A percentile compares a stretch with the other conserved stretches of the same genome.
These are phyloP conservation scores for Leavenworthia alabamica DNA, from an alignment of 345 rosid genomes.

Conservation along the genomic window DNA sequence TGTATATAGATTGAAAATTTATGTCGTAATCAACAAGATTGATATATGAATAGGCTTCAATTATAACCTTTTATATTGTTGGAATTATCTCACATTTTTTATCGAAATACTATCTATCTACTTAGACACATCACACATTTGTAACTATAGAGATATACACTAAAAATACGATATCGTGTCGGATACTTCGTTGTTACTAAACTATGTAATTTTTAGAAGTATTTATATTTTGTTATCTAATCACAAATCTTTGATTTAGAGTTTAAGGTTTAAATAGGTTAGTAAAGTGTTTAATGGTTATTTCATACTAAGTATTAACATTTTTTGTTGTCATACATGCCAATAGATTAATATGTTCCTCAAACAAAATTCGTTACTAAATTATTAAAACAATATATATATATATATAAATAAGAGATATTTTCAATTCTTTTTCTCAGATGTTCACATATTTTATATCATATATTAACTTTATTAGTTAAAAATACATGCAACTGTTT, in stretches of 20 bases:
- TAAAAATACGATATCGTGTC: neutral
- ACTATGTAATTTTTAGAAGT: neutral
- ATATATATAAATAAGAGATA: neutral
- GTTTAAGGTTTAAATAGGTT: neutral
- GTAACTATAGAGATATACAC: neutral
- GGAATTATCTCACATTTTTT: neutral
- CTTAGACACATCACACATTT: constrained; percentile 6
- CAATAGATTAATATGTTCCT: too few species aligned
- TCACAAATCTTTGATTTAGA: neutral
- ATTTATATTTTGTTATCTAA: neutral
- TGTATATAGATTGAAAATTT: constrained; percentile 16
- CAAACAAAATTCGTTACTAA: neutral
- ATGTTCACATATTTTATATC: neutral
- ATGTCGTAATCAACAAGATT: constrained; percentile 18
- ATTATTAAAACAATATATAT: neutral
- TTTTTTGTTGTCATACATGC: neutral
- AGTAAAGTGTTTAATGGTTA: neutral
- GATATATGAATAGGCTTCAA: constrained; percentile 19
- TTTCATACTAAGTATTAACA: neutral
- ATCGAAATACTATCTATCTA: constrained; percentile 14
- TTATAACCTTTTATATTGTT: constrained; percentile 15
- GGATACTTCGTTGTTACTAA: neutral
- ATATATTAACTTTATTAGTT: neutral
- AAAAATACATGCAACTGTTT: constrained; percentile 12
- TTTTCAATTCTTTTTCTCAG: neutral